phyloP scores from a whole-genome alignment of 257 asterid genomes.

The Fraxinus quadrangulata region DNA sequence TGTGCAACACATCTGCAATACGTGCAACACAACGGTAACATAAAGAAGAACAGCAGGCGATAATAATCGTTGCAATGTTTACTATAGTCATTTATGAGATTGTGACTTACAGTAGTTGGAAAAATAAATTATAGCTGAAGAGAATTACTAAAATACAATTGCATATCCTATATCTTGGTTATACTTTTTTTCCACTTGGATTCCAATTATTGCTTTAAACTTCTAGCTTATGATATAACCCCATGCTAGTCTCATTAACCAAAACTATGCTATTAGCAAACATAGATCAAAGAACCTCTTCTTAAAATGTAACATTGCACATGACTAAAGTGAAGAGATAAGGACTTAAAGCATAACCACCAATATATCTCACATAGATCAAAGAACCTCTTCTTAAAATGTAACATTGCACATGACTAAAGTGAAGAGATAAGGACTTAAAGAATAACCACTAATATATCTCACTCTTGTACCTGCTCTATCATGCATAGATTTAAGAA shows the following conservation, averaged over 20 bases:
- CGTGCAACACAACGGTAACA: too few relatives aligned
- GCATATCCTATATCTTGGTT: neutral
- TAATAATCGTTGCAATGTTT: neutral
- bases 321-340: neutral
- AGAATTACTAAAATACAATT: too few relatives aligned
- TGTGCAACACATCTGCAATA: slow-evolving; percentile 42
- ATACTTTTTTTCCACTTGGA: neutral
- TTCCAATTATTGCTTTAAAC: neutral
- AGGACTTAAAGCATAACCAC: neutral
- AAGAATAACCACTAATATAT: neutral
- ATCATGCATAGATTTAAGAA: too few relatives aligned
- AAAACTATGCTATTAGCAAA: neutral
- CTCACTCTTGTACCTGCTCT: neutral
- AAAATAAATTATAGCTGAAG: neutral
- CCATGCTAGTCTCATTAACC: too few relatives aligned
- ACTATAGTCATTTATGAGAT: slow-evolving; percentile 1
- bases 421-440: neutral
- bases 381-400: neutral
- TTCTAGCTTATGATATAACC: too few relatives aligned
- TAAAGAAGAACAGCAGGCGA: neutral
- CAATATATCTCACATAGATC: neutral
- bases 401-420: neutral
- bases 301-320: neutral
- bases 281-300: neutral
- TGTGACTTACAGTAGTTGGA: neutral